Base-by-base conservation (phyloP, 352 stramenopile species). In the Pythium sp. region DNA sequence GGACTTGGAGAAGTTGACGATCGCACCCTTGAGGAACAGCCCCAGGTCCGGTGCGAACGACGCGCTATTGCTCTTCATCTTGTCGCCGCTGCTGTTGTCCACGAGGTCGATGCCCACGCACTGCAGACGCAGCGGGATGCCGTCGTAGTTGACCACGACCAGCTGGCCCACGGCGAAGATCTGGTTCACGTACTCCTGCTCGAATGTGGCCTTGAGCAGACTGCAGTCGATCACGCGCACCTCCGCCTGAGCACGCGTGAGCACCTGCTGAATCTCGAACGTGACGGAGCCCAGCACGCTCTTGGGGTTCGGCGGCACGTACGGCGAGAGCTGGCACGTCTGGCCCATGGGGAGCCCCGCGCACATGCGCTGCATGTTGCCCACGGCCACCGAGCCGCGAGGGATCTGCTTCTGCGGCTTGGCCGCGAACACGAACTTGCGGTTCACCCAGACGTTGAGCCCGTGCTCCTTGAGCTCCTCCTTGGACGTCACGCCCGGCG, bases 381-480 rank as follows among this genome's bases (percentile, higher is more conserved):
- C 87, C 57, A 94, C 86, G 20, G 82, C 87, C 51, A 95, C 74
- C 22, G 75, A 70, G 46, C 85, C 84, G 28, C 64, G 68, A 56
- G 80, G 62, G 28, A 92, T 79, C 30, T 94, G 75, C 67, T 88
- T 89, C 58, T 92, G 76, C 32, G 86, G 86, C 69, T 90, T 91
- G 30, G 80, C 78, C n/a, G 84, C 75, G 70, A 95, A 84, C 2
- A 94, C 86, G 58, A 87, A 95, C 75, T 93, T 93, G 75, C 74
- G 73, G 71, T 93, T 92, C 30, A 94, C 72, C 86, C 86, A 95
- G 26, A 93, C 76, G 57, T 93, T 92, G 51, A 95, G 81, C 0
- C 87, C 87, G 49, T 84, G 79, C 20, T 85, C 87, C 22, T 81
- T 78, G 36, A 95, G 69, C 36, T 93, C 77, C 36, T 95, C 87